These are phyloP conservation scores for Rhipidocladum racemiflorum DNA, from an alignment of 176 grass and related monocot species.

Conservation along the genomic window DNA sequence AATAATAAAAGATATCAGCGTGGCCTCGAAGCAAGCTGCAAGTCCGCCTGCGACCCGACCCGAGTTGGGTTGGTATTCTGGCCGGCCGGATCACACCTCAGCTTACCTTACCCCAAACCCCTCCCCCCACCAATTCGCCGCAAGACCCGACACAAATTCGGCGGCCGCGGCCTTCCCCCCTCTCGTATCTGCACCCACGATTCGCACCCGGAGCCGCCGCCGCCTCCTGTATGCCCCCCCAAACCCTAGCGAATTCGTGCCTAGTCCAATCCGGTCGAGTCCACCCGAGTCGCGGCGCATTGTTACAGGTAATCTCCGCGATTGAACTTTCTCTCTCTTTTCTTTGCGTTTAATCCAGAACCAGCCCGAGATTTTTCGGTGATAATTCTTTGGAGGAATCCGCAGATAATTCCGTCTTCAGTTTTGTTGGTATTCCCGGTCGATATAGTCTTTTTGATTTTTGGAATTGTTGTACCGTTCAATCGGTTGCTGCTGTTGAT, in stretches of 20 bases:
- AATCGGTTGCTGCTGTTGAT: neutral
- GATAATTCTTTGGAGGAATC: neutral
- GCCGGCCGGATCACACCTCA: too few species aligned
- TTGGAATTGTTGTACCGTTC: neutral
- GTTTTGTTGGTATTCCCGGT: neutral
- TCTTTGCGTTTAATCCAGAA: neutral
- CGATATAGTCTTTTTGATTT: neutral
- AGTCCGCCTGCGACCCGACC: too few species aligned
- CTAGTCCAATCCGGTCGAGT: neutral
- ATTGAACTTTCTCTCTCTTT: neutral
- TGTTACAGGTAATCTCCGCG: conserved; percentile 7
- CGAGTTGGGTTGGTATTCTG: too few species aligned
- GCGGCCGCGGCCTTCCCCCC: neutral
- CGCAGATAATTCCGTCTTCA: neutral
- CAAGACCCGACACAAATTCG: conserved; percentile 5
- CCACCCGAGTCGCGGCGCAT: neutral
- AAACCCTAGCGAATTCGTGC: conserved; percentile 29
- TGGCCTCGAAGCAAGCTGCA: too few species aligned
- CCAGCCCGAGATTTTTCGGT: neutral
- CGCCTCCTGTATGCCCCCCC: neutral
- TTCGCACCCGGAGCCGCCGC: neutral
- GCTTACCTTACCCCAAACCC: neutral
- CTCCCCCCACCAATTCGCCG: too few species aligned
- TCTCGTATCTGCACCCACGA: too few species aligned
- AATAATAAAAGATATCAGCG: too few species aligned